Conservation (phyloP, 1,284 basidiomycete species). For the Sanguinoderma infundibulare region DNA sequence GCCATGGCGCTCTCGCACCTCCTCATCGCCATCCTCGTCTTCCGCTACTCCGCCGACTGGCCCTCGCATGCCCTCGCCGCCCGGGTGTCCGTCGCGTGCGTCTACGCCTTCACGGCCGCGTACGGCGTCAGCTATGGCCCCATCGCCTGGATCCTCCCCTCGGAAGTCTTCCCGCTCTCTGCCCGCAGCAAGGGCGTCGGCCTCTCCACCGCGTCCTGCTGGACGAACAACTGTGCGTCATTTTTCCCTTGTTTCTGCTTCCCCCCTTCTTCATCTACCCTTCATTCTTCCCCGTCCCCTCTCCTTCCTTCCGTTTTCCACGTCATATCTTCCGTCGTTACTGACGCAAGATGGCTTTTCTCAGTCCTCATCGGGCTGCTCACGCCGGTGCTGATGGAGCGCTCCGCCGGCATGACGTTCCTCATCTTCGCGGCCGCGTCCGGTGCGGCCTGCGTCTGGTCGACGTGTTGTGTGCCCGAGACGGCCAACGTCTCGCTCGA, state of each 20-base stretch:
- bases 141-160: constrained; percentile 83
- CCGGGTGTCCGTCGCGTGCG: constrained; percentile 71
- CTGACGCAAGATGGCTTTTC: background rate
- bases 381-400: constrained; percentile 73
- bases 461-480: constrained; percentile 71
- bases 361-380: constrained; percentile 80
- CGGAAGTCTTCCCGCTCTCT: constrained; percentile 87
- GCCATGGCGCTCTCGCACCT: constrained; percentile 79
- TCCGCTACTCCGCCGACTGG: constrained; percentile 59
- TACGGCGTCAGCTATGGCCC: constrained; percentile 88
- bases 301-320: background rate
- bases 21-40: constrained; percentile 69
- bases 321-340: too few relatives aligned
- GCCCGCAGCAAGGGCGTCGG: constrained; percentile 86
- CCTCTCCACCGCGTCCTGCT: constrained; percentile 84
- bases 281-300: too few relatives aligned
- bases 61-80: constrained; percentile 56
- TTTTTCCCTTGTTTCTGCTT: too few relatives aligned
- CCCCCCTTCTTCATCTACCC: too few relatives aligned
- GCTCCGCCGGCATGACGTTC: constrained; percentile 72
- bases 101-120: constrained; percentile 81
- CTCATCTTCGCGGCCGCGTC: constrained; percentile 69
- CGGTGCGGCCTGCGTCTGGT: constrained; percentile 68
- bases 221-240: constrained; percentile 80
- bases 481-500: constrained; percentile 78